Evolutionary conservation across 1,284 basidiomycete genomes (phyloP).

Genomic region (Porogramme epimiltina): DNA sequence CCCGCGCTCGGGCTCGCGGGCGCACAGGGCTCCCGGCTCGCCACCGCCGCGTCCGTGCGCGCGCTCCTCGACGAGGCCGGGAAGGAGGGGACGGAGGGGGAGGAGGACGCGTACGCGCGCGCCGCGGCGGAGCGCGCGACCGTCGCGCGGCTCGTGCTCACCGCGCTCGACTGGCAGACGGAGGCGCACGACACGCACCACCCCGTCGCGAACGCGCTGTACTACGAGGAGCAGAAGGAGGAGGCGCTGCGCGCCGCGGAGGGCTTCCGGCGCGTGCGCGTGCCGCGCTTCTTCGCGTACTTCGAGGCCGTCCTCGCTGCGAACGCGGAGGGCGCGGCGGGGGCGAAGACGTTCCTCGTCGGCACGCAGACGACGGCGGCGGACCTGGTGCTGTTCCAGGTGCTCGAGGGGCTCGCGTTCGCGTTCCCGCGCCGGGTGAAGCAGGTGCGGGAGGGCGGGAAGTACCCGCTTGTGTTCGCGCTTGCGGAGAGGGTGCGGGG

Average conservation of each 20-base stretch:
- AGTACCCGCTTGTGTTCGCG: slow-evolving; percentile 37
- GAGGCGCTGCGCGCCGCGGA: slow-evolving; percentile 33
- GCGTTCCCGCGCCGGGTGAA: slow-evolving; percentile 47
- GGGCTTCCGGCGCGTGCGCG: slow-evolving; percentile 41
- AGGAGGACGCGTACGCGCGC: slow-evolving; percentile 23
- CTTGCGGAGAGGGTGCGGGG: slow-evolving; percentile 33
- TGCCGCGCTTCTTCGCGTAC: slow-evolving; percentile 50
- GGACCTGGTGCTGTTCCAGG: slow-evolving; percentile 50
- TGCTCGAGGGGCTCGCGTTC: slow-evolving; percentile 40
- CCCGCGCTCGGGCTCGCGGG: slow-evolving; percentile 40
- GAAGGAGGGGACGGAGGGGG: slow-evolving; percentile 13
- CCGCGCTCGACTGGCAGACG: slow-evolving; percentile 43
- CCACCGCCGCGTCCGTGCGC: slow-evolving; percentile 19
- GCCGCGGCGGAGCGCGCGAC: slow-evolving; percentile 31
- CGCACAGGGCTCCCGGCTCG: slow-evolving; percentile 21
- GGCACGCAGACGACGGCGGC: slow-evolving; percentile 44
- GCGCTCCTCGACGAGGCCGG: slow-evolving; percentile 14
- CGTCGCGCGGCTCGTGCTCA: slow-evolving; percentile 45
- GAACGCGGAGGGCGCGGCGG: slow-evolving; percentile 30
- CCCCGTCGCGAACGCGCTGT: slow-evolving; percentile 35
- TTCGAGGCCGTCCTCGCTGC: slow-evolving; percentile 39
- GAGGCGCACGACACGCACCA: slow-evolving; percentile 44
- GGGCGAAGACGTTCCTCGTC: slow-evolving; percentile 36
- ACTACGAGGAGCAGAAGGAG: slow-evolving; percentile 53
- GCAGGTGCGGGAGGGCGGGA: slow-evolving; percentile 27